Evolutionary conservation across 345 rosid species (phyloP).

Genomic region (Aquilaria malaccensis): DNA sequence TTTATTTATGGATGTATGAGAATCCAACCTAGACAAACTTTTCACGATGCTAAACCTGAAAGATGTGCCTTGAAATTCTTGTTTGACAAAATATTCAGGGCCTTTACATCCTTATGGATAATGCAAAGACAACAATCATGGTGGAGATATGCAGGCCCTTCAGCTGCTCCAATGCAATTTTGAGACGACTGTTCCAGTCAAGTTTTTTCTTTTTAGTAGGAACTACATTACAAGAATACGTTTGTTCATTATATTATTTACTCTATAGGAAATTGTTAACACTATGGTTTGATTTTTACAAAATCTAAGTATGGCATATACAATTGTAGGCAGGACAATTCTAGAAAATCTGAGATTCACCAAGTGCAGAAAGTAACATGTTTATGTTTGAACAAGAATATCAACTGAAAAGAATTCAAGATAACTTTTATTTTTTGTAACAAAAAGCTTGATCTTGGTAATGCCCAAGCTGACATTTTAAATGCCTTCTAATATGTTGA

Average conservation of each 20-base stretch:
- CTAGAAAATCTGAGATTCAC: too few relatives aligned
- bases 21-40: slow-evolving; percentile 62
- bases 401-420: too few relatives aligned
- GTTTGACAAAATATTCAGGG: slow-evolving; percentile 80
- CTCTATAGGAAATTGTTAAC: too few relatives aligned
- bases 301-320: too few relatives aligned
- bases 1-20: slow-evolving; percentile 65
- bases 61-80: slow-evolving; percentile 86
- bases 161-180: slow-evolving; percentile 87
- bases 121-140: slow-evolving; percentile 95
- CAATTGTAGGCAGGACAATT: too few relatives aligned
- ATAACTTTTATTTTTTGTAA: too few relatives aligned
- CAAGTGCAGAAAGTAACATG: too few relatives aligned
- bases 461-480: too few relatives aligned
- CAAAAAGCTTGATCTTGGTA: too few relatives aligned
- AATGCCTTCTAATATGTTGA: too few relatives aligned
- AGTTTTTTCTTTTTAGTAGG: slow-evolving; percentile 70
- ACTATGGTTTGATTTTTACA: too few relatives aligned
- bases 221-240: slow-evolving; percentile 30
- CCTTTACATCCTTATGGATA: slow-evolving; percentile 91
- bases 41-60: slow-evolving; percentile 96
- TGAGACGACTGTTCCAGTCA: slow-evolving; percentile 77
- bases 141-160: slow-evolving; percentile 86
- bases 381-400: too few relatives aligned
- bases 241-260: background rate